These are phyloP conservation scores for Globisporangium lucens DNA, from an alignment of 352 stramenopile genomes.

Conservation along the genomic window DNA sequence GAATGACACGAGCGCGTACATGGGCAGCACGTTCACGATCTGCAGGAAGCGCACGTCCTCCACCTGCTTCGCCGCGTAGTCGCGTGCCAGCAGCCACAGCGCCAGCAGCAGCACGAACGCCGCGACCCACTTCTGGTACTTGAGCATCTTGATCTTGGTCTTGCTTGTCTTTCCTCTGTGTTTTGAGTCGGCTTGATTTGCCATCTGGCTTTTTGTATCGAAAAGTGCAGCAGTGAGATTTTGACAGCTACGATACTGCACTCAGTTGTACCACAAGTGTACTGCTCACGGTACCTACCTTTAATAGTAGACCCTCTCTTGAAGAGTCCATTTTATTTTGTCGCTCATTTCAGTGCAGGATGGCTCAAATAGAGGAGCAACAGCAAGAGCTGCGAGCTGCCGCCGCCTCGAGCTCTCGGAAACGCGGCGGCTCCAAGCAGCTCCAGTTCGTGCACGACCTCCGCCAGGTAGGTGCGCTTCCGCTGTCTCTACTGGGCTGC, in stretches of 20 bases:
- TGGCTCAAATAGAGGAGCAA: slow-evolving; percentile 1
- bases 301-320: slow-evolving; percentile 1
- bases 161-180: not conserved
- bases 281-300: not conserved
- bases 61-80: slow-evolving; percentile 30
- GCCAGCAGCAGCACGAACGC: slow-evolving; percentile 42
- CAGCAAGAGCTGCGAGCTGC: slow-evolving; percentile 7
- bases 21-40: slow-evolving; percentile 52
- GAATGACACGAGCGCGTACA: slow-evolving; percentile 71
- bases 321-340: slow-evolving; percentile 10
- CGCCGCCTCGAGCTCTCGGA: not conserved
- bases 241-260: not conserved
- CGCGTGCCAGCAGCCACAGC: slow-evolving; percentile 53
- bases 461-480: slow-evolving; percentile 8
- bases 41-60: slow-evolving; percentile 41
- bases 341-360: not conserved
- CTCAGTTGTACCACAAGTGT: not conserved
- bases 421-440: slow-evolving; percentile 11
- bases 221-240: not conserved
- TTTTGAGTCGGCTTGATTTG: not conserved
- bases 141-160: slow-evolving; percentile 57
- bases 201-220: not conserved
- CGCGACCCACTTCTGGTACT: slow-evolving; percentile 75
- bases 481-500: not conserved
- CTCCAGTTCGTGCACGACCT: slow-evolving; percentile 23